phyloP scores from a whole-genome alignment of 2,329 filamentous ascomycete genomes.

The Xylaria sp. region DNA sequence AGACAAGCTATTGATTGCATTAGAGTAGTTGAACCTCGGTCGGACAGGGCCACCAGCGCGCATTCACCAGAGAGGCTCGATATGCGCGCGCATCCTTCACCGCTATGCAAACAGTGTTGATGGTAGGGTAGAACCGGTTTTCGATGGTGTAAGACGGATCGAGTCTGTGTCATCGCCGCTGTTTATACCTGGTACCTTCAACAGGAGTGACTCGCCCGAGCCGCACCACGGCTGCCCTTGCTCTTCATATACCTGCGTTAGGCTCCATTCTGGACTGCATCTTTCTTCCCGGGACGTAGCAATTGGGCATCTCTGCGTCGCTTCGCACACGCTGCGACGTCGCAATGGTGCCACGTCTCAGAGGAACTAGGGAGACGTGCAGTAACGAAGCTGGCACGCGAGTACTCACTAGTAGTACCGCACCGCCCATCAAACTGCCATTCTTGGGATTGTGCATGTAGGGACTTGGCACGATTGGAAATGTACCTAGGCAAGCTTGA shows the following conservation, averaged over 20 bases:
- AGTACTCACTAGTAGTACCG: neutral
- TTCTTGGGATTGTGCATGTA: conserved; percentile 24
- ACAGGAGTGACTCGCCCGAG: conserved; percentile 15
- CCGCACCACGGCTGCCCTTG: conserved; percentile 19
- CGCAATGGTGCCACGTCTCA: conserved; percentile 35
- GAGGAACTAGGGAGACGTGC: conserved; percentile 9
- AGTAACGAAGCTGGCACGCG: conserved; percentile 11
- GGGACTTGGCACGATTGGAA: conserved; percentile 1
- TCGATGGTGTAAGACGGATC: conserved; percentile 25
- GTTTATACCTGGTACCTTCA: conserved; percentile 14
- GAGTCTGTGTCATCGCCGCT: conserved; percentile 14
- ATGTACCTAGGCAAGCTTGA: neutral
- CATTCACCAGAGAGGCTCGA: conserved; percentile 13
- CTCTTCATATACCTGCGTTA: conserved; percentile 35
- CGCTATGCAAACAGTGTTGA: conserved; percentile 13
- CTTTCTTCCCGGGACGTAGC: neutral
- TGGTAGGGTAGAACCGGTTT: conserved; percentile 7
- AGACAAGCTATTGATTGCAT: conserved; percentile 23
- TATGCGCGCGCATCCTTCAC: conserved; percentile 26
- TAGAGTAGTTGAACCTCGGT: conserved; percentile 17
- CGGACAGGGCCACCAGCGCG: conserved; percentile 14
- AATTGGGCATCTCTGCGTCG: conserved; percentile 34
- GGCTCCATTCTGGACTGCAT: conserved; percentile 28
- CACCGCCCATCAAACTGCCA: conserved; percentile 25
- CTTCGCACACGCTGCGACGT: conserved; percentile 9